Evolutionary conservation across 192 early-diverging fungal genomes (phyloP), one percentile per base, ranked within the genome.

Genomic region (Backusella tarrabulga): DNA sequence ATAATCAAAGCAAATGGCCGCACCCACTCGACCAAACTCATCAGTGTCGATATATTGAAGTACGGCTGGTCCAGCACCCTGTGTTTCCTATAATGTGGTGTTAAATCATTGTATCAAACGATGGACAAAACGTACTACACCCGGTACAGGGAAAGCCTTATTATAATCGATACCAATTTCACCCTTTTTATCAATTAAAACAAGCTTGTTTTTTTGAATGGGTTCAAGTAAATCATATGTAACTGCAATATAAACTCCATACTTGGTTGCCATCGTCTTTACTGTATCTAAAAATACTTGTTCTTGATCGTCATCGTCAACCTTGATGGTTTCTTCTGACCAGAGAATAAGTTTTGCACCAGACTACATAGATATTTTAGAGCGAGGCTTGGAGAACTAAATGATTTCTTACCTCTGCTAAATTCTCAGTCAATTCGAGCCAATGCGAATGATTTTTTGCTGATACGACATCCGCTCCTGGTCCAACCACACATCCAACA

Each of bases 1-100:
- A 72, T 83, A 66, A 38, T 88, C 87, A 34, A 87, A 81, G 26
- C 86, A 87, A 29, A 87, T 87, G 0, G 85, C 83, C 0, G 68
- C 83, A 19, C 81, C 80, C 15, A 87, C 34, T 4, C 74, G 75
- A 21, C 83, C 86, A 73, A 79, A 82, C 4, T 83, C 80, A 1
- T 80, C 77, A 15, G 81, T 74, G 19, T 84, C 80, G 1, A 76
- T 75, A 15, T 78, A 66, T 3, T 80, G 85, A 32, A 86, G 52
- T 1, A 63, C 50, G 15, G 79, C 68, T 2, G 81, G 83, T 17
- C 86, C 86, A 21, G 85, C 68, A 42, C 67, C 63, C 0, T 76
- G 79, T 0, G 77, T 79, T 68, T 87, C 69, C 69, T 71, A 26
- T 32, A 32, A 32, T 32, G 32, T 3, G 32, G 32, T 32, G 32